These are phyloP conservation scores for Parastagonospora avenae DNA, from an alignment of 2,329 filamentous ascomycete species.

Conservation along the genomic window DNA sequence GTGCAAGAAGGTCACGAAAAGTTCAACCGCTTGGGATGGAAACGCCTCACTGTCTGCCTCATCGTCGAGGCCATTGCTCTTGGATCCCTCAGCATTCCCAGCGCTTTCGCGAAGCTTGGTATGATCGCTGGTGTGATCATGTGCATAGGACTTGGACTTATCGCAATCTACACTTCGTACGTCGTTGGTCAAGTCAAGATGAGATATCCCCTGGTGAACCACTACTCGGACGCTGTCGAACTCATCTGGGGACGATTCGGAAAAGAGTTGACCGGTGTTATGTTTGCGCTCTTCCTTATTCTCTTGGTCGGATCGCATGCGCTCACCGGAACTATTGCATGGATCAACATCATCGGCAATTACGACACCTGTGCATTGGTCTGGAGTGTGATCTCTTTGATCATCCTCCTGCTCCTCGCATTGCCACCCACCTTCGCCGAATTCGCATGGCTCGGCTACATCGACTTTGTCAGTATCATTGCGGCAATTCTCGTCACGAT, in stretches of 20 bases:
- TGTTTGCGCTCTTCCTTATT: slow-evolving; percentile 49
- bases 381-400: slow-evolving; percentile 65
- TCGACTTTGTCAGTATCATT: slow-evolving; percentile 68
- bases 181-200: slow-evolving; percentile 66
- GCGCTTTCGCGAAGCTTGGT: slow-evolving; percentile 53
- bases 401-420: slow-evolving; percentile 64
- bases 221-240: slow-evolving; percentile 71
- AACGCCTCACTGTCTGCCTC: slow-evolving; percentile 55
- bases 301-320: slow-evolving; percentile 75
- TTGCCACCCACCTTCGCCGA: slow-evolving; percentile 68
- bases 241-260: slow-evolving; percentile 63
- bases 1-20: slow-evolving; percentile 46
- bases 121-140: slow-evolving; percentile 55
- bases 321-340: slow-evolving; percentile 71
- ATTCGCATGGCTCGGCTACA: slow-evolving; percentile 61
- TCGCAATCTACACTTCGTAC: slow-evolving; percentile 66
- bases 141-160: slow-evolving; percentile 56
- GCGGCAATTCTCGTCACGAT: slow-evolving; percentile 71
- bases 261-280: slow-evolving; percentile 62
- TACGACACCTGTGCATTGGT: slow-evolving; percentile 66
- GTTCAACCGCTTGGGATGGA: slow-evolving; percentile 56
- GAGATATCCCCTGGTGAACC: slow-evolving; percentile 64
- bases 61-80: slow-evolving; percentile 59
- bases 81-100: slow-evolving; percentile 53
- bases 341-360: slow-evolving; percentile 66